Evolutionary conservation across 345 rosid genomes (phyloP), one percentile per base, ranked within the genome.

Genomic region (Corymbia maculata): DNA sequence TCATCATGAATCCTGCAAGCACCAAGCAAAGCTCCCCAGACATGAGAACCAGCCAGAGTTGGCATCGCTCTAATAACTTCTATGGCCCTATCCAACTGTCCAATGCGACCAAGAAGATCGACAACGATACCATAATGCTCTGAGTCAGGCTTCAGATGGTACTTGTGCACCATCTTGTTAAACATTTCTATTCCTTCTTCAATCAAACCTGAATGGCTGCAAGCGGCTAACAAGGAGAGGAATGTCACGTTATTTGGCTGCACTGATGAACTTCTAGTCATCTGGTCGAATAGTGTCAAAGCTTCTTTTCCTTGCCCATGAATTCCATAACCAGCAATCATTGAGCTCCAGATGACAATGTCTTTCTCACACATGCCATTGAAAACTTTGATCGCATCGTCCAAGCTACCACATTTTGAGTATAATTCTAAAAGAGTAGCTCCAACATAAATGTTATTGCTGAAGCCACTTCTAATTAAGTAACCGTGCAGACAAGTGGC

Each of bases 1-100:
- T 95, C 92, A 79, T 92, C 93, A 91, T 94, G 94, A 91, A 92
- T 91, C 92, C 94, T 92, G 89, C 96, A 93, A 4, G 95, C 94
- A 42, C 95, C 94, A 85, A 95, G 94, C 85, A 95, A 90, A 51
- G 96, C 91, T 85, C 94, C 94, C 91, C 92, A 92, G 44, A 94
- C 92, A 86, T 92, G 87, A 2, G 93, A 91, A 59, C 93, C 93
- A 82, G 93, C 93, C 57, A 91, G 87, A 85, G 87, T 89, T 17
- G 95, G 93, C 94, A 93, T 92, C 75, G 51, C 87, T 49, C 59
- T 88, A 36, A 91, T 89, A 30, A 95, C 85, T 59, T 91, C 91
- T 88, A 89, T 64, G 13, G 95, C 97, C 86, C 89, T 87, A 36
- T 89, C 90, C 87, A 95, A 32, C 80, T 91, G 91, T 82, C 96